Evolutionary conservation across 176 grass and related monocot species (phyloP), one percentile per base, ranked within the genome.

Genomic region (Oryza meridionalis): DNA sequence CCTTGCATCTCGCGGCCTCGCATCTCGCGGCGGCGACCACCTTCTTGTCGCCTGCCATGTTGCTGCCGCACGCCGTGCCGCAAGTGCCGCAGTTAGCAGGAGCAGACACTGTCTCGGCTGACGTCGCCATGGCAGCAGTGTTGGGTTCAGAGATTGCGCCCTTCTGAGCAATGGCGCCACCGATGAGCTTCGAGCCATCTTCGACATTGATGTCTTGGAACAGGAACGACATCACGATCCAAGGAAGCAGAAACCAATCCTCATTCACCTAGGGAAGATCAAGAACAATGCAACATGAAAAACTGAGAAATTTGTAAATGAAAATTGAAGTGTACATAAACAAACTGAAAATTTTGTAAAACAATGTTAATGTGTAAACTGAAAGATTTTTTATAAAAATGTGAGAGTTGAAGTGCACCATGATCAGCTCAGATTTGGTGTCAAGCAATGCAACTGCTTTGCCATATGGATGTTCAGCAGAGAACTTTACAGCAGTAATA

Each of bases 401-500:
- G 2, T 72, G 3, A 77, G 5, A 16, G 47, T 40, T 31, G 11
- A 58, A 14, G 14, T 26, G 45, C 86, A 97, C 95, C 90, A 89
- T 87, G 55, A 94, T 79, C 22, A 50, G 25, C 63, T 89, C 81
- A 58, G 92, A 89, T 84, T 88, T 79, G 35, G 84, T 76, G 85
- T 94, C 92, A 13, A 93, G 79, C 65, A 94, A 77, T 27, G 92
- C 90, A 17, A 97, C 43, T 33, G 92, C 81, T 84, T 84, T 93
- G 64, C 95, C 95, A 61, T 97, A 97, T 24, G 95, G 95, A 25
- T 90, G 70, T 37, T 97, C 59, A 64, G 81, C 55, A 42, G 64
- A 84, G 61, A 97, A 97, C 67, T 86, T 88, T 0, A 97, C 90
- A n/a, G 88, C 88, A 17, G 95, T 97, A 35, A 97, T 29, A 50